Conservation (phyloP, 129 eudicot species). For the Artemisia argyi region DNA sequence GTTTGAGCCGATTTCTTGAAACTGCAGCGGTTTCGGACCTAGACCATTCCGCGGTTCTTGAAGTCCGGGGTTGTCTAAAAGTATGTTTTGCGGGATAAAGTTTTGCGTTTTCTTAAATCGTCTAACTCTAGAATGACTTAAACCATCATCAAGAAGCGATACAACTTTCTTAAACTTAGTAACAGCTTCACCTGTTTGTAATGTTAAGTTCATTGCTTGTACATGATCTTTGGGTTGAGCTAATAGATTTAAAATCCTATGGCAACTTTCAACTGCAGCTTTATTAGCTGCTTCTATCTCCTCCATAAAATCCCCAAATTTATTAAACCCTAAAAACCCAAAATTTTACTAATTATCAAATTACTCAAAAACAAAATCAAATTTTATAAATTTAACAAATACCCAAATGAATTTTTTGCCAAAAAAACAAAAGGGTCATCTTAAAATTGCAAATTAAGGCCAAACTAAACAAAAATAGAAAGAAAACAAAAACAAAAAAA, state of each 20-base stretch:
- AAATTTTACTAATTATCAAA: constrained; percentile 16
- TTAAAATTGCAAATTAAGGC: neutral
- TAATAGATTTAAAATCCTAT: constrained; percentile 61
- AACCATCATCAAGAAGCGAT: constrained; percentile 57
- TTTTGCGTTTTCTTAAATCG: constrained; percentile 39
- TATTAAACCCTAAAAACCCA: constrained; percentile 11
- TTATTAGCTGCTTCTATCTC: constrained; percentile 83
- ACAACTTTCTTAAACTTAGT: constrained; percentile 69
- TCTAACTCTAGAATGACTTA: constrained; percentile 80
- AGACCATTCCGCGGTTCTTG: constrained; percentile 44
- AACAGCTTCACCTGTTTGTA: constrained; percentile 81
- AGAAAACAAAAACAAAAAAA: neutral
- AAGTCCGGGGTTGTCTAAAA: constrained; percentile 38
- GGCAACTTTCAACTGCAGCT: constrained; percentile 85
- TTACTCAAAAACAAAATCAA: neutral
- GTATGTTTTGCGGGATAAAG: constrained; percentile 52
- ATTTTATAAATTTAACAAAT: neutral
- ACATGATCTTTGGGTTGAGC: constrained; percentile 67
- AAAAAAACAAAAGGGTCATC: neutral
- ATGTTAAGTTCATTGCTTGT: constrained; percentile 49
- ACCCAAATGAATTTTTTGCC: neutral
- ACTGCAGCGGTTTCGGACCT: constrained; percentile 24
- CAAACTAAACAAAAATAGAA: neutral
- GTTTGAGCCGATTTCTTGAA: constrained; percentile 53
- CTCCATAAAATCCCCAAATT: constrained; percentile 57